Evolutionary conservation across 176 grass and related monocot genomes (phyloP), one percentile per base, ranked within the genome.

Genomic region (Aegilops tauschii): DNA sequence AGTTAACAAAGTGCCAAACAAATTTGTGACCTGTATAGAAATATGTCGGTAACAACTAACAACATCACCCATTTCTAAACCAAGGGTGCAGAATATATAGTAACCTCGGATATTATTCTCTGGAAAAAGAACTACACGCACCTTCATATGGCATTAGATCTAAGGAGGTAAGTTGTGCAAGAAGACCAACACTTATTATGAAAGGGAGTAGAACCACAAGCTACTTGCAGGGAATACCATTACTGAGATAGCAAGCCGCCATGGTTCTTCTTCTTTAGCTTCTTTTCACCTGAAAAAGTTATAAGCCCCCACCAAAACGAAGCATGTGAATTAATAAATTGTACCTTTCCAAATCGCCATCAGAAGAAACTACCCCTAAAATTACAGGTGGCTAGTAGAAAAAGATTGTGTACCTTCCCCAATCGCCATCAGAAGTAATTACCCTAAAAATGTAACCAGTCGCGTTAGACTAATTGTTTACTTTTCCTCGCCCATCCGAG

Each of bases 101-200:
- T 42, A 42, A 42, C 40, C 40, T 42, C 9, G 2, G 40, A 42
- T 42, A 42, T 42, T 42, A 42, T 11, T 42, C 40, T 3, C 1
- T 42, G 40, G 40, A 11, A 11, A 42, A 42, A 42, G 40, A 42
- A 42, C 8, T 42, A 42, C 40, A 42, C 40, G 3, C 9, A 42
- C 40, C 9, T 42, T 9, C 40, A 42, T 42, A 42, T 10, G 47
- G 75, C 65, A 90, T 42, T 42, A 42, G 40, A 42, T 90, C 90
- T 90, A 87, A 92, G 93, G 40, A 42, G 40, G 40, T 42, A 42
- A 35, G 34, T 35, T 35, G 34, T 35, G 82, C 59, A 78, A 86
- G 40, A 42, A 95, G 92, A 68, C 50, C 81, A 87, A 90, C 81
- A 84, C 65, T 71, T 52, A 77, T 81, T 87, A 89, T 86, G 64